Conservation (phyloP, 2,329 filamentous ascomycete species). For the Grosmannia huntii region DNA sequence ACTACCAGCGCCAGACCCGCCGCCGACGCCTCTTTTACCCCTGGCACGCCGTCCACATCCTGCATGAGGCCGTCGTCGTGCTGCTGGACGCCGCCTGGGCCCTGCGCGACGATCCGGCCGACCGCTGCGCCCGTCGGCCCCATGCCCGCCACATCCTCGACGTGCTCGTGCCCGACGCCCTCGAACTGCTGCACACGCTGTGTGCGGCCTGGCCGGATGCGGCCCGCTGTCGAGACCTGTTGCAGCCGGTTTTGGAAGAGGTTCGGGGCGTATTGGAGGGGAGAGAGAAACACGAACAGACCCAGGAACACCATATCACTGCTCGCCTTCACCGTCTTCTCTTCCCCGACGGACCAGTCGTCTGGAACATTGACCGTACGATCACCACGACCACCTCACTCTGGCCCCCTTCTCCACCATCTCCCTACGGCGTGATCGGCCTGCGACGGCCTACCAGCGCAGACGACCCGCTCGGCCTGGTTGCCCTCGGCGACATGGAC, state of each 20-base stretch:
- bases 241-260: not conserved
- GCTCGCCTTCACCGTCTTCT: not conserved
- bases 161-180: not conserved
- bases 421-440: not conserved
- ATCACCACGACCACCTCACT: not conserved
- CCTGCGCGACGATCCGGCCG: no score
- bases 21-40: not conserved
- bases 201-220: not conserved
- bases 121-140: not conserved
- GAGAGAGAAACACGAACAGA: no score
- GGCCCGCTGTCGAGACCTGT: not conserved
- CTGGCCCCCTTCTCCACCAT: not conserved
- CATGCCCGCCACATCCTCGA: not conserved
- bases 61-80: not conserved
- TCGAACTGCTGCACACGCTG: not conserved
- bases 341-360: not conserved
- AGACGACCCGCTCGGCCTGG: not conserved
- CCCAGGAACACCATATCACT: no score
- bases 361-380: not conserved
- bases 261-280: not conserved
- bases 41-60: slow-evolving; percentile 1
- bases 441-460: not conserved
- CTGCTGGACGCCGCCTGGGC: slow-evolving; percentile 2
- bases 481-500: not conserved
- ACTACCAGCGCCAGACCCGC: slow-evolving; percentile 1